Evolutionary conservation across 2,329 filamentous ascomycete genomes (phyloP), one percentile per base, ranked within the genome.

Genomic region (Metarhizium rileyi): DNA sequence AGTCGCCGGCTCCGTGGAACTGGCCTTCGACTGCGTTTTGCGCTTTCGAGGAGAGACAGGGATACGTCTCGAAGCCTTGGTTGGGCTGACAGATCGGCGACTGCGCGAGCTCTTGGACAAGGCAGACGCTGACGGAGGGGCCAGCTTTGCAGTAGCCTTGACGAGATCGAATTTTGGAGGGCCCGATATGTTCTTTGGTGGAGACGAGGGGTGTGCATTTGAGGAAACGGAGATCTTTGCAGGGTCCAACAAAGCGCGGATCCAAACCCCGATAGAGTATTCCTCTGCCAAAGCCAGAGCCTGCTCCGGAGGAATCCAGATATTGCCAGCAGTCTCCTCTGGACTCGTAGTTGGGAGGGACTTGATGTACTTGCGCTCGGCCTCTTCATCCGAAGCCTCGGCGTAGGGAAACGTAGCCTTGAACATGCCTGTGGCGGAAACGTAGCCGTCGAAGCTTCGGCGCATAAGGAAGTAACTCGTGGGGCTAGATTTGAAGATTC

Each of bases 391-490:
- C 27, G 76, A 70, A 20, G 76, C 71, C 53, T 84, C 80, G 41
- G 87, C 84, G 68, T 86, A 90, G 7, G 87, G 87, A 61, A 90
- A 94, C 2, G 86, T 86, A 30, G 87, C 88, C 71, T 93, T 93
- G 77, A 91, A 94, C 87, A 94, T 91, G 67, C 88, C 88, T 5
- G 87, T 93, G 10, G 87, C 87, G 56, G 86, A 90, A 51, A 94
- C 81, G 66, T 80, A 93, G 53, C 88, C 88, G 64, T 94, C 88
- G 63, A 81, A 81, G 68, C 87, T 91, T 59, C 87, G 84, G 68
- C 88, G 84, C 87, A 98, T 98, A 59, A 98, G 73, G 67, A 97
- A 98, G 70, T 98, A 98, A 58, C 88, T 93, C 65, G 89, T 89
- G 5, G 93, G 91, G 64, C 83, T 83, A 52, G 83, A 84, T 61